These are phyloP conservation scores for Drosera spatulata DNA, from an alignment of 179 eudicot genomes.

Conservation along the genomic window DNA sequence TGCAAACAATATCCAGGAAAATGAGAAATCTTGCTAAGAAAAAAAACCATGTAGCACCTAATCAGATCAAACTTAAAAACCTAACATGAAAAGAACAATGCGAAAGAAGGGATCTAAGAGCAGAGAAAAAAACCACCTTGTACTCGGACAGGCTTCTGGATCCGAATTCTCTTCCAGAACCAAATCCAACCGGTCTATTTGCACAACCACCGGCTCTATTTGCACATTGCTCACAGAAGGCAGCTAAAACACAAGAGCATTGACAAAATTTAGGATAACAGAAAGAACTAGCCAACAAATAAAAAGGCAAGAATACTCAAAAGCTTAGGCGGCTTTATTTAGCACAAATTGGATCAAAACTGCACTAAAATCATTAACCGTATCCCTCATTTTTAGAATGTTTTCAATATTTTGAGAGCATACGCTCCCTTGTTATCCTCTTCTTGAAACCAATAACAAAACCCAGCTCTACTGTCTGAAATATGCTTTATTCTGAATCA, in stretches of 20 bases:
- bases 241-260: conserved; percentile 41
- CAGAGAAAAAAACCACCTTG: conserved; percentile 48
- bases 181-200: conserved; percentile 87
- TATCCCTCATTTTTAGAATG: no score
- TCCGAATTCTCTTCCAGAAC: conserved; percentile 92
- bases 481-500: no score
- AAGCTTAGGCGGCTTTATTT: no score
- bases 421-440: no score
- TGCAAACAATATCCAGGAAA: conserved; percentile 12
- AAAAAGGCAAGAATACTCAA: no score
- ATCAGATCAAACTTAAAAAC: background rate
- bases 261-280: background rate
- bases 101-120: background rate
- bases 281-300: no score
- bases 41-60: conserved; percentile 3
- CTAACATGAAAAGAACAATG: background rate
- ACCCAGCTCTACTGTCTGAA: no score
- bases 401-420: no score
- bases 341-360: no score
- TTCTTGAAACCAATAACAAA: no score
- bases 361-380: no score
- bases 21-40: background rate
- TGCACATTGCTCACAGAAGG: conserved; percentile 89
- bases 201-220: conserved; percentile 90
- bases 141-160: conserved; percentile 36